phyloP scores from a whole-genome alignment of 768 basidiomycete genomes.

The Harrya chromipes region DNA sequence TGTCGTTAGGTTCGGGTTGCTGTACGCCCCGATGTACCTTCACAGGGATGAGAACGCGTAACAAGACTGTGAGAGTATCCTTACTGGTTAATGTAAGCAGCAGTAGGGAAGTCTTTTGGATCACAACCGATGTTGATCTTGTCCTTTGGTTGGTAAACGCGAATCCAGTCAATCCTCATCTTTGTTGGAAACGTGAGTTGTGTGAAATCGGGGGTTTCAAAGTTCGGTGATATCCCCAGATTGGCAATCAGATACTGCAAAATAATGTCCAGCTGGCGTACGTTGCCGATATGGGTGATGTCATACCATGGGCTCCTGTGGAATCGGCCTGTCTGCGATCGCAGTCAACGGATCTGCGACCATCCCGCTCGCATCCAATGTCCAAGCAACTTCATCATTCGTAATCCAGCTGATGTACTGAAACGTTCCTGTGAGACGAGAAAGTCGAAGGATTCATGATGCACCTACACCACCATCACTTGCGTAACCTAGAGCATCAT shows the following conservation, averaged over 20 bases:
- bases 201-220: constrained; percentile 68
- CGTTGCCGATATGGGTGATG: background rate
- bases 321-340: constrained; percentile 65
- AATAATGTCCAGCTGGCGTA: background rate
- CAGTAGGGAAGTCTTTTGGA: constrained; percentile 75
- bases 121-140: constrained; percentile 81
- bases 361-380: constrained; percentile 60
- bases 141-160: constrained; percentile 80
- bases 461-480: constrained; percentile 47
- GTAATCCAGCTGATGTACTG: constrained; percentile 83
- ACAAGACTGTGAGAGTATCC: constrained; percentile 15
- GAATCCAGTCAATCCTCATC: constrained; percentile 84
- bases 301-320: constrained; percentile 80
- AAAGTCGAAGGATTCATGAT: background rate
- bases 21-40: constrained; percentile 68
- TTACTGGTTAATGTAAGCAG: constrained; percentile 73
- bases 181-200: constrained; percentile 68
- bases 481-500: constrained; percentile 17
- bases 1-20: constrained; percentile 76
- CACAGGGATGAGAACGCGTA: constrained; percentile 2
- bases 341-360: constrained; percentile 52
- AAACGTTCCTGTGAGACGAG: constrained; percentile 4
- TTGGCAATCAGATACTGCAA: constrained; percentile 79
- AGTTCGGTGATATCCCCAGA: constrained; percentile 81
- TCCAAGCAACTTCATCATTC: constrained; percentile 63